phyloP scores from a whole-genome alignment of 257 asterid species.

The Jacaranda mimosifolia region DNA sequence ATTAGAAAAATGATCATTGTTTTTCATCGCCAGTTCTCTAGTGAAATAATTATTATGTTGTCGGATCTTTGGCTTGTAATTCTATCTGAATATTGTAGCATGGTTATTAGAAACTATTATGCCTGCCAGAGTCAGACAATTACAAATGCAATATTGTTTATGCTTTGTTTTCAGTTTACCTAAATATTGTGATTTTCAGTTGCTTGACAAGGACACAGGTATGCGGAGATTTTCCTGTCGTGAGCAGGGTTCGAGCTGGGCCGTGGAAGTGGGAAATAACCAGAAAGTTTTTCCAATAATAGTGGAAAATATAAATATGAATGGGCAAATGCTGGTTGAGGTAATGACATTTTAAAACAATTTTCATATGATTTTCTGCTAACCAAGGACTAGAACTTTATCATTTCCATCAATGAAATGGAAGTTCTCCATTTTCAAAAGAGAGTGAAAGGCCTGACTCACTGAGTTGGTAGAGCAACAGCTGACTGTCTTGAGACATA shows the following conservation, averaged over 20 bases:
- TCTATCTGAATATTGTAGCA: conserved; percentile 8
- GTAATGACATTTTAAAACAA: conserved; percentile 45
- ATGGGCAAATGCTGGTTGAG: conserved; percentile 92
- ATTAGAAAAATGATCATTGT: not conserved
- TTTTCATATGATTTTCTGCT: conserved; percentile 10
- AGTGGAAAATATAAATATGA: conserved; percentile 84
- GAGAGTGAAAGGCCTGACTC: conserved; percentile 17
- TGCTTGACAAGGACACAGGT: conserved; percentile 77
- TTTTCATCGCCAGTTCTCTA: not conserved
- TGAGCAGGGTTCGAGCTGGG: conserved; percentile 98
- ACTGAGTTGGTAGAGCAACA: conserved; percentile 17
- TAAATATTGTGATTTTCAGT: conserved; percentile 53
- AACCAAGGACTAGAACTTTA: conserved; percentile 4
- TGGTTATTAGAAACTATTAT: conserved; percentile 1
- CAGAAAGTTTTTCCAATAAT: conserved; percentile 81
- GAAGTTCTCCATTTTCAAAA: conserved; percentile 1
- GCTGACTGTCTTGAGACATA: conserved; percentile 4
- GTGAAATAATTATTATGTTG: conserved; percentile 20
- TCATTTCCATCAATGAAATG: conserved; percentile 17
- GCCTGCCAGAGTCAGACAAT: conserved; percentile 18
- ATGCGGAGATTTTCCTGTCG: conserved; percentile 60
- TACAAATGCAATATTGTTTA: not conserved
- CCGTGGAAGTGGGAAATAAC: conserved; percentile 92
- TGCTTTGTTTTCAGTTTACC: conserved; percentile 29
- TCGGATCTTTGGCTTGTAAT: not conserved